A percentile compares a stretch with the other conserved stretches of the same genome.
phyloP scores from a whole-genome alignment of 2,329 filamentous ascomycete genomes.

The Emergomyces pasteurianus region DNA sequence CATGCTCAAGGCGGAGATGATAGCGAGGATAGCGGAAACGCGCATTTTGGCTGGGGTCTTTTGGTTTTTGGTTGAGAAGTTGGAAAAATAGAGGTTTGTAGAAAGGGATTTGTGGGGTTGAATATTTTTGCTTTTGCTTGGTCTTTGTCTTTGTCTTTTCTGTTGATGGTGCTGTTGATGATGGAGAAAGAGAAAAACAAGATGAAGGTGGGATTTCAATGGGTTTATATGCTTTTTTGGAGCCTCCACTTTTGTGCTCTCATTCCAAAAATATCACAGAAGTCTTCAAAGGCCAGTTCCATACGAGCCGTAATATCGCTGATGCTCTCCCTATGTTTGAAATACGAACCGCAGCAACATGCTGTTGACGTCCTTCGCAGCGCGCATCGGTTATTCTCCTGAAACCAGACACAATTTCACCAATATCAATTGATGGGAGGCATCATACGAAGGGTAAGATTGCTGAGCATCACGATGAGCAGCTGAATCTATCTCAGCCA shows the following conservation, averaged over 20 bases:
- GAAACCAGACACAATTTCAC: neutral
- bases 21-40: neutral
- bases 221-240: neutral
- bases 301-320: neutral
- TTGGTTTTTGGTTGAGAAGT: neutral
- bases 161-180: neutral
- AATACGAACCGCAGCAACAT: neutral
- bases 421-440: neutral
- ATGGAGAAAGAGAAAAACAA: neutral
- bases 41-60: neutral
- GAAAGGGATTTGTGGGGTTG: neutral
- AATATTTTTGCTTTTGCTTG: neutral
- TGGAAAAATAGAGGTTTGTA: neutral
- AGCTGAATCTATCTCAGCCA: neutral
- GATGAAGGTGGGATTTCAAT: neutral
- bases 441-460: neutral
- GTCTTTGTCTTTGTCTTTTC: neutral
- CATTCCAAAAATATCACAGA: neutral
- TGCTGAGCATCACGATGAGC: neutral
- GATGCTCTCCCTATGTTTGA: neutral
- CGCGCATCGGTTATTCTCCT: neutral
- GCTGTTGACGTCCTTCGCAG: neutral
- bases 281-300: neutral
- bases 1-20: conserved; percentile 1
- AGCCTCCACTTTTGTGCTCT: neutral